Evolutionary conservation across 805 yeast genomes (phyloP).

Genomic region (Wickerhamiella cacticola): DNA sequence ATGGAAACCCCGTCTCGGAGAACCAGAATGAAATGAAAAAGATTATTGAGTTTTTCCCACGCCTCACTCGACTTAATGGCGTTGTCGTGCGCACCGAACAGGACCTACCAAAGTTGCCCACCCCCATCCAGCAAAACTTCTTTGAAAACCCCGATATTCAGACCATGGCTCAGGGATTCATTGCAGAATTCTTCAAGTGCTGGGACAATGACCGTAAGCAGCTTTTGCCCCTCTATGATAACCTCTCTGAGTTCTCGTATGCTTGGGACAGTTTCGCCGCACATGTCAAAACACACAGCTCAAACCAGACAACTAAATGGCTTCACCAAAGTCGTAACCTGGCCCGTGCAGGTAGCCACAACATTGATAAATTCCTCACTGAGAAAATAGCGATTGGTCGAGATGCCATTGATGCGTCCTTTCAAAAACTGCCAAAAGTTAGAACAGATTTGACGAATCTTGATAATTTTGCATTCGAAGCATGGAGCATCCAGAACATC

Average conservation of each 20-base stretch:
- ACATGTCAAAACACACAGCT: conserved; percentile 23
- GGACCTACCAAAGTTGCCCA: conserved; percentile 35
- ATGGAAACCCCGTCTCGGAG: conserved; percentile 58
- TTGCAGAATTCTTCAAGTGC: conserved; percentile 57
- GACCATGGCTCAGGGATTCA: conserved; percentile 59
- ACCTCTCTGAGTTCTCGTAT: conserved; percentile 72
- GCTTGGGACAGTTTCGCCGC: conserved; percentile 68
- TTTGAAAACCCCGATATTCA: conserved; percentile 70
- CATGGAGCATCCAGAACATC: conserved; percentile 36
- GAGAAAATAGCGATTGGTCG: conserved; percentile 51
- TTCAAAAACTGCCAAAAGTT: conserved; percentile 63
- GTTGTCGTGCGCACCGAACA: conserved; percentile 62
- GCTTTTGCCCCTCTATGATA: conserved; percentile 60
- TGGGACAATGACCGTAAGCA: conserved; percentile 76
- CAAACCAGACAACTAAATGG: background rate
- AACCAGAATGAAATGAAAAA: conserved; percentile 39
- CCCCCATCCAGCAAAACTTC: conserved; percentile 47
- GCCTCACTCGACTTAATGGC: conserved; percentile 67
- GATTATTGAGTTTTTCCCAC: conserved; percentile 64
- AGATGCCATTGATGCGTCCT: conserved; percentile 47
- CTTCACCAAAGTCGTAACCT: conserved; percentile 36
- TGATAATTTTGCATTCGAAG: conserved; percentile 59
- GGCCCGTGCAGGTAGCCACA: conserved; percentile 42
- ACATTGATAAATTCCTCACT: conserved; percentile 28
- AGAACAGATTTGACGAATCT: conserved; percentile 63